These are phyloP conservation scores for Trypanosoma scelopori DNA, from an alignment of 208 protist genomes.

Conservation along the genomic window DNA sequence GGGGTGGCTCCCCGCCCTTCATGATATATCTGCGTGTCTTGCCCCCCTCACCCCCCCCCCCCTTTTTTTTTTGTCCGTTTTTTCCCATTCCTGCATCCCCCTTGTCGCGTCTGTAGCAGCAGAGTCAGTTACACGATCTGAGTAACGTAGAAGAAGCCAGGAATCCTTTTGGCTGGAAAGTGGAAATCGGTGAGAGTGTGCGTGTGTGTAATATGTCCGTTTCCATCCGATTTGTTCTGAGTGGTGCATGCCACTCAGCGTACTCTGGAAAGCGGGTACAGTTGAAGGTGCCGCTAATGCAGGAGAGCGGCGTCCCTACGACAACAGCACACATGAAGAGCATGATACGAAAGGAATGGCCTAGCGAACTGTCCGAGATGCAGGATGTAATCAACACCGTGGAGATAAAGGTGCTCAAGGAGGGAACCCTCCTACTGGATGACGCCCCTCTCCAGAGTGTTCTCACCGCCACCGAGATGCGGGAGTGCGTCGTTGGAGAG, in stretches of 20 bases:
- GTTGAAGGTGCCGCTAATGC: conserved; percentile 43
- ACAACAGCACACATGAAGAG: conserved; percentile 42
- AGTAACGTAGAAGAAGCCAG: neutral
- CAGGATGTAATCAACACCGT: conserved; percentile 29
- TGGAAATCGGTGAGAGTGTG: too few species aligned
- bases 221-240: conserved; percentile 66
- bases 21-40: too few species aligned
- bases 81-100: too few species aligned
- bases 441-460: conserved; percentile 30
- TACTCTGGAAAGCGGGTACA: conserved; percentile 70
- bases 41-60: too few species aligned
- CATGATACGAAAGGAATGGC: conserved; percentile 61
- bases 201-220: conserved; percentile 21
- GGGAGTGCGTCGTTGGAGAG: conserved; percentile 32
- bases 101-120: too few species aligned
- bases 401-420: conserved; percentile 64
- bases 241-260: conserved; percentile 47
- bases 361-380: conserved; percentile 57
- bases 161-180: neutral
- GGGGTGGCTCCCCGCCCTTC: too few species aligned
- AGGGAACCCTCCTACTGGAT: conserved; percentile 51
- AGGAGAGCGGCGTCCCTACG: conserved; percentile 38
- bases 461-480: conserved; percentile 37
- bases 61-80: too few species aligned
- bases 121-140: neutral